phyloP scores from a whole-genome alignment of 2,329 filamentous ascomycete genomes.

The Lasiodiplodia sp. region DNA sequence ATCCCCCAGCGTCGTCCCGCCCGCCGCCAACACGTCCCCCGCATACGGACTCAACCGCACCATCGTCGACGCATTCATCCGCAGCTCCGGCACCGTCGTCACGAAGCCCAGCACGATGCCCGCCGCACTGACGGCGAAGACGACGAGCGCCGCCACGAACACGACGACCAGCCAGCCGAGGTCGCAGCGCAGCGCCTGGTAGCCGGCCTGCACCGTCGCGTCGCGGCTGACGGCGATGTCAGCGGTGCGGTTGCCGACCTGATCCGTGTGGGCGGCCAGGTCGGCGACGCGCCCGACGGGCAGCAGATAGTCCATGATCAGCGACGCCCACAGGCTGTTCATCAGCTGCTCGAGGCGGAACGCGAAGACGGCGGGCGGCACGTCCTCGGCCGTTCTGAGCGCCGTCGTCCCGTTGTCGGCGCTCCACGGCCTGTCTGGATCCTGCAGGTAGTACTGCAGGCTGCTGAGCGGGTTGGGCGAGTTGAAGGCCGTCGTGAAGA shows the following conservation, averaged over 20 bases:
- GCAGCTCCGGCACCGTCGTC: constrained; percentile 1
- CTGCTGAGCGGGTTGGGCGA: constrained; percentile 4
- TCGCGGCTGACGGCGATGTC: neutral
- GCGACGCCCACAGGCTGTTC: neutral
- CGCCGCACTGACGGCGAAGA: neutral
- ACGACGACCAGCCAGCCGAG: neutral
- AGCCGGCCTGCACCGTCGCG: neutral
- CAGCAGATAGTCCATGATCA: neutral
- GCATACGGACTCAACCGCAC: neutral
- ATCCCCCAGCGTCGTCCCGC: neutral
- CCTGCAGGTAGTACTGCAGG: constrained; percentile 7
- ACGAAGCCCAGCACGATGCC: neutral
- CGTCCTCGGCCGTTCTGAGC: neutral
- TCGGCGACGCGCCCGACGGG: neutral
- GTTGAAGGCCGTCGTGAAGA: neutral
- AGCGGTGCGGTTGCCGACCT: neutral
- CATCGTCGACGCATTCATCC: neutral
- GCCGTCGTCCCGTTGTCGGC: neutral
- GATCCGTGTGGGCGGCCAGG: neutral
- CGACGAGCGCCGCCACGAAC: neutral
- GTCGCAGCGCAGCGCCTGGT: neutral
- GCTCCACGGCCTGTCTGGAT: neutral
- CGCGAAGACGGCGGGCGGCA: neutral
- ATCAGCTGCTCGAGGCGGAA: neutral
- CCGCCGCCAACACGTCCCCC: neutral